phyloP scores from a whole-genome alignment of 768 basidiomycete genomes.

The Lactifluus hygrophoroides region DNA sequence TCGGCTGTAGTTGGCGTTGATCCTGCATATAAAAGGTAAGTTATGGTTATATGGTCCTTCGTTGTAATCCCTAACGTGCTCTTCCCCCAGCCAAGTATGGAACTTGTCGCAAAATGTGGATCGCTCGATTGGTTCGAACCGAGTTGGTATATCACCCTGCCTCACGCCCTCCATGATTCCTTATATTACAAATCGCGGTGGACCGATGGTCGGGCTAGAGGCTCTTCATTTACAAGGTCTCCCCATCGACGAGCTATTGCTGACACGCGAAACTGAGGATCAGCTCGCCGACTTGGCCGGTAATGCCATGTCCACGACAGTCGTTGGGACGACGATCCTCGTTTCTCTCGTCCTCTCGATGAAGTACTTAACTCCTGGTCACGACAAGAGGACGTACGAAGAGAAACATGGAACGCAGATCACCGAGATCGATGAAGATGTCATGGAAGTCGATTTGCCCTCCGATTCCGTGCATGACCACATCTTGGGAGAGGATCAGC shows the following conservation, averaged over 20 bases:
- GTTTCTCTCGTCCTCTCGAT: slow-evolving; percentile 66
- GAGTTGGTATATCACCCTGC: slow-evolving; percentile 83
- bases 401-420: slow-evolving; percentile 38
- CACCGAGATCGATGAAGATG: slow-evolving; percentile 29
- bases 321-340: slow-evolving; percentile 84
- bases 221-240: slow-evolving; percentile 92
- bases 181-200: slow-evolving; percentile 91
- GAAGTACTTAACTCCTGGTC: slow-evolving; percentile 57
- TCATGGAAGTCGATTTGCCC: slow-evolving; percentile 43
- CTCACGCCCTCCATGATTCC: slow-evolving; percentile 96
- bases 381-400: slow-evolving; percentile 62
- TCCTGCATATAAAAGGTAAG: slow-evolving; percentile 82
- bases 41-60: neutral
- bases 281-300: slow-evolving; percentile 91
- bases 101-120: slow-evolving; percentile 97
- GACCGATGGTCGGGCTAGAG: slow-evolving; percentile 90
- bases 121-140: slow-evolving; percentile 72
- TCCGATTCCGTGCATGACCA: slow-evolving; percentile 34
- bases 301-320: slow-evolving; percentile 97
- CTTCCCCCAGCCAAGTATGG: slow-evolving; percentile 65
- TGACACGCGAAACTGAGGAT: slow-evolving; percentile 90
- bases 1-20: slow-evolving; percentile 75
- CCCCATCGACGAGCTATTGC: slow-evolving; percentile 81
- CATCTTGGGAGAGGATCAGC: slow-evolving; percentile 66
- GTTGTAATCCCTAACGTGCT: neutral